Evolutionary conservation across 208 protist genomes (phyloP), one percentile per base, ranked within the genome.

Genomic region (Crithidia thermophila): DNA sequence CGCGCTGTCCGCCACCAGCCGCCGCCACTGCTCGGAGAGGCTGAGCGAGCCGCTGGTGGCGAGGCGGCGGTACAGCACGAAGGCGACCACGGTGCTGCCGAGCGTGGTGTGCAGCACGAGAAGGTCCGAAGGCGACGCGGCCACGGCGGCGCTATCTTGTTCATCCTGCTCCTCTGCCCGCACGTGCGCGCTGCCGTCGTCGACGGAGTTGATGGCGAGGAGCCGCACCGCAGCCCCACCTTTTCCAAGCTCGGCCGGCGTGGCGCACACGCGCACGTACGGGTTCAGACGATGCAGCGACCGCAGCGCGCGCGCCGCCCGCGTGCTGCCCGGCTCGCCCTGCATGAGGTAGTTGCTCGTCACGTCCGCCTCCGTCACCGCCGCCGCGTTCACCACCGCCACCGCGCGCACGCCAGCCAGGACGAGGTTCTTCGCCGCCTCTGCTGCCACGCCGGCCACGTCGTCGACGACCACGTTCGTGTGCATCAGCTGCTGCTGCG

Each of bases 391-490:
- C 10, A 57, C n/a, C 40, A 96, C 63, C 18, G 51, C 40, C 3
- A 97, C 70, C 0, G 67, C 67, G n/a, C 67, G 52, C 9, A 98
- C 84, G 3, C 95, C 95, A 8, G 93, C 90, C n/a, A 98, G 77
- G 2, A 91, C 87, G 33, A 98, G 76, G 62, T 97, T 98, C 71
- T 98, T 98, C 8, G 75, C 73, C 33, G 93, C 77, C 72, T 98
- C 95, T 16, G 79, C 78, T 11, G 60, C 58, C 9, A 86, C 80
- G 14, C 90, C 86, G 10, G 39, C 63, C 33, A 95, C 34, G 61
- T 88, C 90, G 39, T 63, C 43, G 8, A 97, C 37, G 8, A 70
- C 58, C 6, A 98, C 75, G 46, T 73, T 61, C 10, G 90, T 87
- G 37, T 68, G 42, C 67, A 65, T 83, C 47, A 98, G 80, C 14